phyloP scores from a whole-genome alignment of 257 asterid genomes.

The Datura wrightii region DNA sequence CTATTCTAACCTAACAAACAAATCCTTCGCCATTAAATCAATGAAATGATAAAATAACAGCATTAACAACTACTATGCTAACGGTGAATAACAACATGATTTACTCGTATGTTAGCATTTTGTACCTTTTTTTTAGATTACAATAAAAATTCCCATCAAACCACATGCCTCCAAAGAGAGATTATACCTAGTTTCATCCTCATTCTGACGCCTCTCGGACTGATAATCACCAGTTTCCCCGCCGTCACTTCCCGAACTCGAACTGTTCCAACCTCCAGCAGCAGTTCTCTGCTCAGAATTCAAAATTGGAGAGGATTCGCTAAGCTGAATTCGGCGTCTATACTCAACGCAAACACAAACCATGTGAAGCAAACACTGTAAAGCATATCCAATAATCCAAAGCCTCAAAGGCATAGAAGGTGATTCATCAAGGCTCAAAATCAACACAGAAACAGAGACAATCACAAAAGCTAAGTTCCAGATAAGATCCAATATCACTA shows the following conservation, averaged over 20 bases:
- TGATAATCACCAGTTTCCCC: conserved; percentile 65
- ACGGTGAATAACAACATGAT: not conserved
- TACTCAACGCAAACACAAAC: conserved; percentile 63
- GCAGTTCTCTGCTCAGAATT: conserved; percentile 38
- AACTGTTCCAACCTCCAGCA: conserved; percentile 47
- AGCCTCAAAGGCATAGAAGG: conserved; percentile 53
- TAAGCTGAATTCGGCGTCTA: conserved; percentile 55
- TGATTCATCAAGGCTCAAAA: conserved; percentile 46
- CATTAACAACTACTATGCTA: not conserved
- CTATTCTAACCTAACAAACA: not conserved
- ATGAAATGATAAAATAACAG: not conserved
- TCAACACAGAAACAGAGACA: conserved; percentile 50
- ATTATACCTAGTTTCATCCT: conserved; percentile 74
- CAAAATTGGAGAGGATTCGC: conserved; percentile 45
- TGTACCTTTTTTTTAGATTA: not conserved
- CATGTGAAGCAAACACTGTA: conserved; percentile 56
- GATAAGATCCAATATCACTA: conserved; percentile 72
- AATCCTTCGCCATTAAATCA: conserved; percentile 12
- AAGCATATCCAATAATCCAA: conserved; percentile 54
- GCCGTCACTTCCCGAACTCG: conserved; percentile 76
- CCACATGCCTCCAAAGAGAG: conserved; percentile 12
- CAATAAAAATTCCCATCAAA: not conserved
- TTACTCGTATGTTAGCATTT: not conserved
- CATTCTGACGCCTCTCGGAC: conserved; percentile 53
- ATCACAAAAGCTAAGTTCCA: conserved; percentile 80